These are phyloP conservation scores for Marasmius tenuissimus DNA, from an alignment of 1,284 basidiomycete species.

Conservation along the genomic window DNA sequence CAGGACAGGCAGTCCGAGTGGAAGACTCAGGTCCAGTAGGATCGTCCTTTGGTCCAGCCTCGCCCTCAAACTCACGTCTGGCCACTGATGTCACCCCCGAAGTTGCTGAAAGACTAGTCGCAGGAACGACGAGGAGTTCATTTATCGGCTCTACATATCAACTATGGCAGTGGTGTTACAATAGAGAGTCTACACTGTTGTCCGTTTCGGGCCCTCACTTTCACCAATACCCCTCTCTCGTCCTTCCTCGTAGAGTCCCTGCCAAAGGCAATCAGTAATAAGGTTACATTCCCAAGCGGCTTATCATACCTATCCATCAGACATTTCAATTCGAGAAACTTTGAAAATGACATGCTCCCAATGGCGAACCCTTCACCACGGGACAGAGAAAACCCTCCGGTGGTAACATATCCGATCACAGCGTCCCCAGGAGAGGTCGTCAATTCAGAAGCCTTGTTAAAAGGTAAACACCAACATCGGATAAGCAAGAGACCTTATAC, in stretches of 20 bases:
- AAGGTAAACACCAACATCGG: too few species aligned
- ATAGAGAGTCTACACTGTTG: conserved; percentile 43
- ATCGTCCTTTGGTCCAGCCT: neutral
- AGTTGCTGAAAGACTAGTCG: too few species aligned
- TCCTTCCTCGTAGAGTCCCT: conserved; percentile 16
- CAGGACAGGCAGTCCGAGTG: neutral
- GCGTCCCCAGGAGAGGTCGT: conserved; percentile 26
- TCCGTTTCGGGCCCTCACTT: conserved; percentile 47
- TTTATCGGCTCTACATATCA: neutral
- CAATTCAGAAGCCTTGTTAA: neutral
- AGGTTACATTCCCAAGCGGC: neutral
- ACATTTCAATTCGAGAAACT: conserved; percentile 51
- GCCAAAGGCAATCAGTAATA: neutral
- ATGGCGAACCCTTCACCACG: conserved; percentile 75
- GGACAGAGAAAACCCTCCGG: conserved; percentile 77
- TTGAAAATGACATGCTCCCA: conserved; percentile 62
- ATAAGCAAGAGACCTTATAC: conserved; percentile 28
- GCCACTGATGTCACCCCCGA: too few species aligned
- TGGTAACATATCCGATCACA: conserved; percentile 79
- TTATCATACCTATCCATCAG: conserved; percentile 43
- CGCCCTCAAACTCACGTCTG: neutral
- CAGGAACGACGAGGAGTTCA: too few species aligned
- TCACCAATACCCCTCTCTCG: conserved; percentile 34
- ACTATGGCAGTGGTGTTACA: conserved; percentile 31
- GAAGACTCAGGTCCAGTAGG: neutral